Evolutionary conservation across 257 asterid species (phyloP), one percentile per base, ranked within the genome.

Genomic region (Phtheirospermum japonicum): DNA sequence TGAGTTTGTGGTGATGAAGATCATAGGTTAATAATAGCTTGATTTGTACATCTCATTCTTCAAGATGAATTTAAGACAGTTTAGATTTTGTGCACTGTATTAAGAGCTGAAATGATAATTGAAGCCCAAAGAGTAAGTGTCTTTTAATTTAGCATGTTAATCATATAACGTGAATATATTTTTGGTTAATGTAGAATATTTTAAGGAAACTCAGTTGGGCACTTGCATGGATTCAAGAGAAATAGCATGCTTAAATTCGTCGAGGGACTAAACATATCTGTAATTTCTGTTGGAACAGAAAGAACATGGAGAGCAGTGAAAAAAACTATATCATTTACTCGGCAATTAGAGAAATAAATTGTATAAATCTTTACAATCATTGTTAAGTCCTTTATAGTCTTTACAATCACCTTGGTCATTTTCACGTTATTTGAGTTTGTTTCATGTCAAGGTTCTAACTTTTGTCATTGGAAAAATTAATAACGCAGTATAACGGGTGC

Each of bases 401-500:
- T n/a, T n/a, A n/a, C n/a, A n/a, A n/a, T n/a, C n/a, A n/a, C n/a
- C n/a, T 60, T 31, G 62, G 23, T 64, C 30, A 8, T 53, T 18
- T 40, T 48, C 43, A 40, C 23, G 34, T 17, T 56, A 49, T 32
- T 23, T 23, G 49, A 42, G 36, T 66, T 33, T 51, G 52, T 33
- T 18, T 16, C 52, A 40, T 65, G 66, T 50, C 34, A 26, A 11
- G 53, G 4, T 64, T 23, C 71, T 66, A 7, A 69, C 45, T 43
- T 57, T 59, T 65, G 39, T 13, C 40, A 28, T 55, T 63, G 58
- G 58, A 50, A 68, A 42, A 62, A 55, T 64, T 32, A 20, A 70
- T 55, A 61, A 56, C 76, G 59, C 82, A 92, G 99, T 89, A 89
- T 66, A 92, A 92, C 56, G 96, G 97, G 32, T 92, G 99, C 77